Conservation (phyloP, 208 protist species). For the Acanthamoeba healyi region DNA sequence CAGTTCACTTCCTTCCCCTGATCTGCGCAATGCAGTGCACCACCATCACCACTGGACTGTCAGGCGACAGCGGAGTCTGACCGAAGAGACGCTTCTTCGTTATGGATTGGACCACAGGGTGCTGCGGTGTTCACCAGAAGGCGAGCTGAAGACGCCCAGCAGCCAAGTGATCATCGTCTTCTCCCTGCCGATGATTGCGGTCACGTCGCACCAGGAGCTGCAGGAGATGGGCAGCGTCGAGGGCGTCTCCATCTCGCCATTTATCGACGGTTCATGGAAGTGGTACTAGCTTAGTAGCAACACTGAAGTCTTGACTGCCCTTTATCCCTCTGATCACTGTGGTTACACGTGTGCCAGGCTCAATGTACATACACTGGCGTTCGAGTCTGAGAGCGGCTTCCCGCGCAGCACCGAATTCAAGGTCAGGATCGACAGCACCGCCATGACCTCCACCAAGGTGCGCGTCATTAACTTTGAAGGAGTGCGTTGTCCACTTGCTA, state of each 20-base stretch:
- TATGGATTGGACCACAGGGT: too few relatives aligned
- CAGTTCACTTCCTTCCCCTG: not conserved
- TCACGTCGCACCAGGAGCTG: conserved; percentile 61
- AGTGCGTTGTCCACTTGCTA: not conserved
- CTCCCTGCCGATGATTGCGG: conserved; percentile 13
- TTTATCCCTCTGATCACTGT: not conserved
- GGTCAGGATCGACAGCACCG: not conserved
- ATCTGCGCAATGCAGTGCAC: not conserved
- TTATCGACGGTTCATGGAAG: not conserved
- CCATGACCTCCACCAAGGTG: not conserved
- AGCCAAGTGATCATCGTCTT: conserved; percentile 24
- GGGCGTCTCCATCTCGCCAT: not conserved
- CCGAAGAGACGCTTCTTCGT: not conserved
- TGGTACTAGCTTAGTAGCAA: not conserved
- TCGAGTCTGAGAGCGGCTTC: conserved; percentile 14
- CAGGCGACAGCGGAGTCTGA: not conserved
- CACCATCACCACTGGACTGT: not conserved
- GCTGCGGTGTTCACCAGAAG: not conserved
- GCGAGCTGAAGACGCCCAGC: not conserved
- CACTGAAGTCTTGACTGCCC: too few relatives aligned
- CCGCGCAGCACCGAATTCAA: not conserved
- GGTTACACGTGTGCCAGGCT: not conserved
- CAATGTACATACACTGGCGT: not conserved
- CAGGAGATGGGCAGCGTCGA: conserved; percentile 15
- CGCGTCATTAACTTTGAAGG: not conserved